Percentiles rank a stretch among this genome's conserved stretches.
Evolutionary conservation across 2,329 filamentous ascomycete species (phyloP).

Genomic region (Fusarium continuum): DNA sequence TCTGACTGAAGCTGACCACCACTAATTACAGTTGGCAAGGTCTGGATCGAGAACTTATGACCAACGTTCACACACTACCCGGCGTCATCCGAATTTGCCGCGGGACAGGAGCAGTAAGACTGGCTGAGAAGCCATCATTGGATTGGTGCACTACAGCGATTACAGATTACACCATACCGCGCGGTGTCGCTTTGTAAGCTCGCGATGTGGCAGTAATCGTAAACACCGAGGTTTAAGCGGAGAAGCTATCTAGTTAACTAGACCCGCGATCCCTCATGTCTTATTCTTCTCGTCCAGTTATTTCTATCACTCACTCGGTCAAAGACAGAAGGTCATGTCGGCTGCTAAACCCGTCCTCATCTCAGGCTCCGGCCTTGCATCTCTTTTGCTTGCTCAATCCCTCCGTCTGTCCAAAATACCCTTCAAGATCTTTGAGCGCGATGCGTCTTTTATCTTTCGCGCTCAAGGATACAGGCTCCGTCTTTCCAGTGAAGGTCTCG

Average conservation of each 20-base stretch:
- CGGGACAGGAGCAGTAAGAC: too few relatives aligned
- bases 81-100: too few relatives aligned
- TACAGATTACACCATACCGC: not conserved
- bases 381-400: constrained; percentile 56
- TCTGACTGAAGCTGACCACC: too few relatives aligned
- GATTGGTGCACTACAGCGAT: too few relatives aligned
- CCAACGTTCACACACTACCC: too few relatives aligned
- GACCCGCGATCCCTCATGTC: not conserved
- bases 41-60: too few relatives aligned
- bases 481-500: constrained; percentile 64
- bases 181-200: not conserved
- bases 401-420: constrained; percentile 54
- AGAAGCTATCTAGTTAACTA: not conserved
- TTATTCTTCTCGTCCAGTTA: not conserved
- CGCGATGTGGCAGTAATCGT: not conserved
- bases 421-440: constrained; percentile 66
- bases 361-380: constrained; percentile 55
- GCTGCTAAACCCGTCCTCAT: constrained; percentile 52
- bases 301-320: not conserved
- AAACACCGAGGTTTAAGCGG: not conserved
- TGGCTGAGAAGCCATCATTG: too few relatives aligned
- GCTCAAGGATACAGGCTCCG: constrained; percentile 71
- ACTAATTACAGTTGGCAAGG: too few relatives aligned
- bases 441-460: constrained; percentile 60
- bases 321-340: constrained; percentile 19